phyloP scores from a whole-genome alignment of 1,284 basidiomycete genomes.

The Boletus sp. region DNA sequence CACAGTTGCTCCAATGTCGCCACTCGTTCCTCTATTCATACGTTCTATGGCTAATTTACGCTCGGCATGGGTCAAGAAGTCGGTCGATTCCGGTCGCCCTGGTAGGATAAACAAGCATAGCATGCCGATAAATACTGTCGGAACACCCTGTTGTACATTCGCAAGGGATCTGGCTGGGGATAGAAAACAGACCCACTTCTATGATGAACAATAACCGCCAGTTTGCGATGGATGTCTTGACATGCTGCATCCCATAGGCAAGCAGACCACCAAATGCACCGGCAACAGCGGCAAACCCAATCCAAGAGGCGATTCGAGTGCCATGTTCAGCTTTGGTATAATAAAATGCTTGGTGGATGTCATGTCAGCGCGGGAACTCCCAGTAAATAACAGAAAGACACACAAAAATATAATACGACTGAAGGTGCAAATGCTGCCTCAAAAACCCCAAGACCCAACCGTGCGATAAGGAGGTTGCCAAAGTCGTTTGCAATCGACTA shows the following conservation, averaged over 20 bases:
- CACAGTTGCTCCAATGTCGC: conserved; percentile 62
- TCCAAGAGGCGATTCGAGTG: conserved; percentile 71
- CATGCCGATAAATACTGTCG: conserved; percentile 68
- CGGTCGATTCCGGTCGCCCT: conserved; percentile 71
- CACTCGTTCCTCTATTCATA: conserved; percentile 66
- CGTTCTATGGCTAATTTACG: conserved; percentile 69
- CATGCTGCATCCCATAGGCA: conserved; percentile 67
- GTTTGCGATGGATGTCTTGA: conserved; percentile 44
- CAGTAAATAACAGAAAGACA: conserved; percentile 19
- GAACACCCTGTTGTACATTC: conserved; percentile 47
- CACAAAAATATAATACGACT: conserved; percentile 68
- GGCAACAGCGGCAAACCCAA: conserved; percentile 74
- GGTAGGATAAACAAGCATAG: conserved; percentile 67
- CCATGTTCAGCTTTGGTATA: conserved; percentile 74
- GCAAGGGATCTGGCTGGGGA: background rate
- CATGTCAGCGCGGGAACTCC: background rate
- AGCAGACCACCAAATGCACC: conserved; percentile 77
- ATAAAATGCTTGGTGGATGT: conserved; percentile 52
- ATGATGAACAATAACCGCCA: conserved; percentile 77
- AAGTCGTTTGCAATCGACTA: conserved; percentile 60
- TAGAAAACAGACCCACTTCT: conserved; percentile 44
- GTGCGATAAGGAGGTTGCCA: conserved; percentile 50
- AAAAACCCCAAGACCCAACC: conserved; percentile 63
- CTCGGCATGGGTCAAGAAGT: conserved; percentile 68
- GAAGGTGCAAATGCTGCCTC: conserved; percentile 55